Evolutionary conservation across 1,284 basidiomycete species (phyloP).

Genomic region (Ceratobasidium sp.): DNA sequence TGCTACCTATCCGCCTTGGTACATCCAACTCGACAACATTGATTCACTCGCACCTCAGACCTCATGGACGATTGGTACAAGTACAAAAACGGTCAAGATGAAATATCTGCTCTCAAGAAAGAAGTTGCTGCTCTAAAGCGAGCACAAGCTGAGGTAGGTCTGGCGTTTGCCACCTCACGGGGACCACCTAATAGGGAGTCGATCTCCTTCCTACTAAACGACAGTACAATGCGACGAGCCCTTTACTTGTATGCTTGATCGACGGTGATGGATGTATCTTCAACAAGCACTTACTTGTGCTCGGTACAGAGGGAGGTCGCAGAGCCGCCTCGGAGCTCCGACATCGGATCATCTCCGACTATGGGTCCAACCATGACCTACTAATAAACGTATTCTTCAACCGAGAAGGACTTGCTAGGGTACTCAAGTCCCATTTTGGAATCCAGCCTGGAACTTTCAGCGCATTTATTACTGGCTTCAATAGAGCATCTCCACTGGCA

Average conservation of each 20-base stretch:
- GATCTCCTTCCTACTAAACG: not conserved
- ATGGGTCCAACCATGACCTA: conserved; percentile 61
- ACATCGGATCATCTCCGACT: conserved; percentile 60
- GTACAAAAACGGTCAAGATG: too few relatives aligned
- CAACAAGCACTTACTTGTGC: conserved; percentile 58
- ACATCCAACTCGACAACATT: too few relatives aligned
- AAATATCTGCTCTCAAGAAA: too few relatives aligned
- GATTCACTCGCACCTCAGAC: too few relatives aligned
- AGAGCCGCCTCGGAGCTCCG: conserved; percentile 62
- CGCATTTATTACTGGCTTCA: conserved; percentile 72
- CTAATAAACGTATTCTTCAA: conserved; percentile 72
- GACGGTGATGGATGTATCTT: conserved; percentile 69
- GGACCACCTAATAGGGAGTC: not conserved
- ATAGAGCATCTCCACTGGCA: conserved; percentile 69
- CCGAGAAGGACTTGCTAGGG: conserved; percentile 66
- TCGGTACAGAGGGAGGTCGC: conserved; percentile 67
- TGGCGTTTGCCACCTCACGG: too few relatives aligned
- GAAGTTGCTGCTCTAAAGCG: too few relatives aligned
- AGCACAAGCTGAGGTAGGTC: too few relatives aligned
- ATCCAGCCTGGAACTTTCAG: conserved; percentile 61
- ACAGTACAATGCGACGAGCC: conserved; percentile 53
- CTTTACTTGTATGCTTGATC: conserved; percentile 63
- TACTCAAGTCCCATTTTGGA: conserved; percentile 58
- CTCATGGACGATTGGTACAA: too few relatives aligned
- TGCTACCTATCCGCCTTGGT: too few relatives aligned